Conservation (phyloP, 1,284 basidiomycete genomes). For the Ganoderma lucidum region DNA sequence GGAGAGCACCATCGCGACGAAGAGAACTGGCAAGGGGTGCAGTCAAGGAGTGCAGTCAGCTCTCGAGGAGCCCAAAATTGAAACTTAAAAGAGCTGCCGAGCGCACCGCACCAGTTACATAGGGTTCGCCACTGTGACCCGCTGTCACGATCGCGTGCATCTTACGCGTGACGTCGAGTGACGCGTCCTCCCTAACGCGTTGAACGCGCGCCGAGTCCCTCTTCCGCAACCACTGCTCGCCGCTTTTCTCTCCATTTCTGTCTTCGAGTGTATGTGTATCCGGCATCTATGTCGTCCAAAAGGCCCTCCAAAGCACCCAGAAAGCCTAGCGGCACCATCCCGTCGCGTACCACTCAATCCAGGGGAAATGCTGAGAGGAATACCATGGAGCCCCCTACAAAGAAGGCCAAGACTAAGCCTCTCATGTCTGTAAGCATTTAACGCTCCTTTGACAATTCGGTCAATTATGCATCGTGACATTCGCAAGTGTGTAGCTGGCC, state of each 20-base stretch:
- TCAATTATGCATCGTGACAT: conserved; percentile 9
- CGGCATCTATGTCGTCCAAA: conserved; percentile 14
- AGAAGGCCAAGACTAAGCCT: conserved; percentile 29
- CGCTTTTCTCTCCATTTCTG: neutral
- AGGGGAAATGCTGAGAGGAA: neutral
- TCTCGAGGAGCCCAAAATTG: no score
- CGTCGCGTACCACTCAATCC: conserved; percentile 7
- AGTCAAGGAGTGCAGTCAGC: neutral
- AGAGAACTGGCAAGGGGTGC: neutral
- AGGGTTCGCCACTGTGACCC: neutral
- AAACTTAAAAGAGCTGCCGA: no score
- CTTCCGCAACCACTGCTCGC: neutral
- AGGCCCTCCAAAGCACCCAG: conserved; percentile 8
- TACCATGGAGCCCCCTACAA: conserved; percentile 24
- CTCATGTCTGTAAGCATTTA: conserved; percentile 26
- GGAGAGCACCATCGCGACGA: neutral
- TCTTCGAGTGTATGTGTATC: neutral
- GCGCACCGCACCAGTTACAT: neutral
- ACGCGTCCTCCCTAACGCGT: neutral
- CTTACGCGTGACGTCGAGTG: neutral
- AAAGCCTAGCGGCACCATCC: conserved; percentile 13
- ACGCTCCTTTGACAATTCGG: neutral
- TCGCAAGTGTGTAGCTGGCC: conserved; percentile 42
- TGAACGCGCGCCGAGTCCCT: neutral
- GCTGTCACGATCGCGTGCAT: neutral